phyloP scores from a whole-genome alignment of 495 filamentous ascomycete species.

The Apiosordaria backusii region DNA sequence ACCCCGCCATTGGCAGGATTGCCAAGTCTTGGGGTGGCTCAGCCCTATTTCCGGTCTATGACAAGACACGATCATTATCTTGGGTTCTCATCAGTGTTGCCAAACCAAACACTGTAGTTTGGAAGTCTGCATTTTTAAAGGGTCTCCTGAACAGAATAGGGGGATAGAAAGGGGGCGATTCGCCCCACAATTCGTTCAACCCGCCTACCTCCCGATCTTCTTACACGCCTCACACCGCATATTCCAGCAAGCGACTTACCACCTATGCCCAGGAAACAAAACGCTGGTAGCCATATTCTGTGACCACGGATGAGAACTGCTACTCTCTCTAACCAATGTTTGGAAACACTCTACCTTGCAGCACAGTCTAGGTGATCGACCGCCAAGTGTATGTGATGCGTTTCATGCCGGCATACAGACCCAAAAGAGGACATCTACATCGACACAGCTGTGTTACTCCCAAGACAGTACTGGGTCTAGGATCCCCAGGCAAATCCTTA shows the following conservation, averaged over 20 bases:
- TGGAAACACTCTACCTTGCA: not conserved
- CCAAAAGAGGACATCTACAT: not conserved
- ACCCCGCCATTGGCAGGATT: not conserved
- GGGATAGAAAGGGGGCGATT: not conserved
- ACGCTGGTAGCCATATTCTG: not conserved
- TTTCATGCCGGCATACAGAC: constrained; percentile 18
- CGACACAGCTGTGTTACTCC: not conserved
- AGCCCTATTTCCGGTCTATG: not conserved
- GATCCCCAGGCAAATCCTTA: not conserved
- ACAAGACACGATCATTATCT: not conserved
- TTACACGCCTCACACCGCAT: not conserved
- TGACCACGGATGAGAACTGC: not conserved
- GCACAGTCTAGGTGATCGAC: not conserved
- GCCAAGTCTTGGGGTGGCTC: not conserved
- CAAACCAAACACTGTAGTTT: not conserved
- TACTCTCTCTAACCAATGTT: not conserved
- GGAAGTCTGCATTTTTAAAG: not conserved
- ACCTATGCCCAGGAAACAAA: not conserved
- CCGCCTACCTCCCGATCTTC: not conserved
- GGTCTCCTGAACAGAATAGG: not conserved
- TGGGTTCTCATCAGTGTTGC: not conserved
- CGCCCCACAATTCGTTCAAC: not conserved
- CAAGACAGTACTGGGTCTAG: not conserved
- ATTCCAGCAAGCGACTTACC: not conserved
- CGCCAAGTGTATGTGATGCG: constrained; percentile 7